These are phyloP conservation scores for Grosmannia huntii DNA, from an alignment of 2,329 filamentous ascomycete genomes.

Conservation along the genomic window DNA sequence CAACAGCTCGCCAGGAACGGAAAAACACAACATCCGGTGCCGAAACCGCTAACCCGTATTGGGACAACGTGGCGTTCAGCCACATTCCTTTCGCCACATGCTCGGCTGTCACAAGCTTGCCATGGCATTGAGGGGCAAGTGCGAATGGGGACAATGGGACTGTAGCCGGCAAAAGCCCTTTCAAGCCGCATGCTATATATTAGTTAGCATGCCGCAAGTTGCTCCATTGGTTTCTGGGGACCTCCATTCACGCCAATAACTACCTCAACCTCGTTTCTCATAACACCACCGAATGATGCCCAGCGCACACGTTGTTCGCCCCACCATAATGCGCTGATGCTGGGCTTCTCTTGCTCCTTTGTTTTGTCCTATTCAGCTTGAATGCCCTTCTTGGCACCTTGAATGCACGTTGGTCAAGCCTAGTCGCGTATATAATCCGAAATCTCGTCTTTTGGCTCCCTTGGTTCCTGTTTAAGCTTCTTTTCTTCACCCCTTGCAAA, in stretches of 20 bases:
- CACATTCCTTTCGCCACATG: neutral
- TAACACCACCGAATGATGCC: neutral
- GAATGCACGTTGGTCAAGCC: neutral
- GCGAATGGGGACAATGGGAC: neutral
- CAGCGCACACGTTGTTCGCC: neutral
- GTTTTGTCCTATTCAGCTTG: neutral
- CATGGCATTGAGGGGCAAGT: neutral
- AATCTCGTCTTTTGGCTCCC: neutral
- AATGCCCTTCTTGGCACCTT: neutral
- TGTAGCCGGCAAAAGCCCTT: neutral
- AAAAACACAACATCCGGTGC: conserved; percentile 10
- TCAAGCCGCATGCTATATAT: neutral
- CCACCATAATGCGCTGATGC: neutral
- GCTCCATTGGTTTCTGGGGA: neutral
- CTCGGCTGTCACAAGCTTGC: conserved; percentile 2
- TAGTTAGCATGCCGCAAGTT: neutral
- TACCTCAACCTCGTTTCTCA: neutral
- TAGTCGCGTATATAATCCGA: neutral
- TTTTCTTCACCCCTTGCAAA: neutral
- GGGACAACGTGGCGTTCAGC: neutral
- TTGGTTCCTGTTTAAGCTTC: neutral
- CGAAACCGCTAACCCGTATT: neutral
- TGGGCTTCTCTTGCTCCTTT: neutral
- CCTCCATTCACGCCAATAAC: neutral
- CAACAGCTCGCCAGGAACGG: neutral